Conservation (phyloP, 345 rosid genomes). For the Gossypium anomalum region DNA sequence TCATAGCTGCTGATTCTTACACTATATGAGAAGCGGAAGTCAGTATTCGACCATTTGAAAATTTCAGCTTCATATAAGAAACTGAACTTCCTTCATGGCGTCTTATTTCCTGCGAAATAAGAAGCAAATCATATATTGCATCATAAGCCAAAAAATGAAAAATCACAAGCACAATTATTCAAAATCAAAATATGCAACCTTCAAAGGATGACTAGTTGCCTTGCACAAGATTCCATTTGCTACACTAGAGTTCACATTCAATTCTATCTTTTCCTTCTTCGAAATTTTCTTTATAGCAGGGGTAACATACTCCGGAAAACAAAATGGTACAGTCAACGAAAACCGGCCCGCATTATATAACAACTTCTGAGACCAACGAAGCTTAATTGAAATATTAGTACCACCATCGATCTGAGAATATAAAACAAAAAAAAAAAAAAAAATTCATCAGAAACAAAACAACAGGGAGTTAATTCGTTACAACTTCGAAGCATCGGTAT, state of each 20-base stretch:
- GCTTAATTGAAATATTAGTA: constrained; percentile 56
- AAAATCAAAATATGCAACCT: constrained; percentile 42
- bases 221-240: constrained; percentile 62
- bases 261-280: constrained; percentile 62
- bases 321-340: constrained; percentile 63
- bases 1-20: neutral
- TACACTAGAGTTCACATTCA: constrained; percentile 63
- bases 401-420: constrained; percentile 83
- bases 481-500: neutral
- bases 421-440: neutral
- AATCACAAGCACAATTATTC: neutral
- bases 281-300: constrained; percentile 78
- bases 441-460: neutral
- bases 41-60: neutral
- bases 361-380: constrained; percentile 78
- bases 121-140: neutral
- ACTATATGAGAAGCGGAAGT: neutral
- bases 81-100: neutral
- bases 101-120: neutral
- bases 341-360: constrained; percentile 50
- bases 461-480: neutral
- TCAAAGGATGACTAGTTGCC: constrained; percentile 76
- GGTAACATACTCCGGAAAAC: constrained; percentile 76
- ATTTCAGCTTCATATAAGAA: constrained; percentile 2
- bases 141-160: neutral